Conservation (phyloP, 2,329 filamentous ascomycete species). For the Fusarium burgessii region DNA sequence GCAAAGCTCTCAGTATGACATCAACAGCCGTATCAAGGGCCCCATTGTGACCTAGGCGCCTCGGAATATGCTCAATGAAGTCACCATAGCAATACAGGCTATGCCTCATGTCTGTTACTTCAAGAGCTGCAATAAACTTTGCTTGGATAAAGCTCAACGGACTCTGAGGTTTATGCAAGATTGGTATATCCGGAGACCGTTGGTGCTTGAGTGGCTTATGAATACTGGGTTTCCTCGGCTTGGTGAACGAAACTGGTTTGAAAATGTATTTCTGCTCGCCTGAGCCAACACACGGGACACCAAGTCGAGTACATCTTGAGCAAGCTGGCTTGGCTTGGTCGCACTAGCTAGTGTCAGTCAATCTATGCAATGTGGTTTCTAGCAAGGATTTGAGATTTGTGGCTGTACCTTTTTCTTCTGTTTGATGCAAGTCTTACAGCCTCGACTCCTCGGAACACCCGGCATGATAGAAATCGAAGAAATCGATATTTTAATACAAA, state of each 20-base stretch:
- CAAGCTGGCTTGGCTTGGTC: constrained; percentile 59
- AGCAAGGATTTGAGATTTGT: rapidly evolving
- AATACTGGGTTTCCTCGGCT: neutral
- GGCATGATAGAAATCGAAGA: constrained; percentile 53
- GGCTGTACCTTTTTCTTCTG: constrained; percentile 64
- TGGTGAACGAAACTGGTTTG: constrained; percentile 50
- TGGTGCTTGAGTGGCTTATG: neutral
- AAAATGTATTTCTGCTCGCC: constrained; percentile 63
- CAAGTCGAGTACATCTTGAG: constrained; percentile 58
- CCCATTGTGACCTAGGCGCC: constrained; percentile 56
- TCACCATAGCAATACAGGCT: constrained; percentile 59
- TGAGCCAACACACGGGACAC: constrained; percentile 58
- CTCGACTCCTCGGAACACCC: constrained; percentile 62
- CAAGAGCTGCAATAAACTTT: constrained; percentile 48
- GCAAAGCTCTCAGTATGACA: constrained; percentile 42
- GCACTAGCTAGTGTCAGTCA: constrained; percentile 51
- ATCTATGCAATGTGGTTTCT: rapidly evolving
- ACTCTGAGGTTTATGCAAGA: neutral
- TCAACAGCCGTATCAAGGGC: constrained; percentile 56
- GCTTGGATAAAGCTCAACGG: constrained; percentile 32
- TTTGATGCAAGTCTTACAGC: constrained; percentile 62
- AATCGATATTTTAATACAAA: neutral
- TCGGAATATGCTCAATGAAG: constrained; percentile 58
- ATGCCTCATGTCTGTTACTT: constrained; percentile 57
- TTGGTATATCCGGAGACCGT: neutral